Evolutionary conservation across 176 grass and related monocot species (phyloP).

Genomic region (Bothriochloa decipiens): DNA sequence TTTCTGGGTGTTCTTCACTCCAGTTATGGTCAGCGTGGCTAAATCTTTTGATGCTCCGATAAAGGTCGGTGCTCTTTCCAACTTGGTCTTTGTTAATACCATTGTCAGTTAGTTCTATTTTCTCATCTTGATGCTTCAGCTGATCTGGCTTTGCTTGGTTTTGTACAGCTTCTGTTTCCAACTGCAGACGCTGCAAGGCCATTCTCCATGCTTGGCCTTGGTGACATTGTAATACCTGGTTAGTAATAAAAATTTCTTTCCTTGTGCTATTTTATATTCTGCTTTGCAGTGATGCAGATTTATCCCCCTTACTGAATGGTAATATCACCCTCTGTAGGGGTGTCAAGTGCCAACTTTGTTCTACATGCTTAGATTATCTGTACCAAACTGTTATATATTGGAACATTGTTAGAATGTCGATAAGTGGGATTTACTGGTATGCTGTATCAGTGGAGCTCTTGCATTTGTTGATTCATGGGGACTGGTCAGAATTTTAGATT

Average conservation of each 20-base stretch:
- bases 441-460: neutral
- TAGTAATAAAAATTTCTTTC: neutral
- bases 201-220: constrained; percentile 67
- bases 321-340: neutral
- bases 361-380: neutral
- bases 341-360: neutral
- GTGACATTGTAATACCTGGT: constrained; percentile 97
- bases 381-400: neutral
- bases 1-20: constrained; percentile 98
- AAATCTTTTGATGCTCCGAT: constrained; percentile 82
- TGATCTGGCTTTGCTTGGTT: constrained; percentile 8
- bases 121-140: neutral
- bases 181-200: constrained; percentile 67
- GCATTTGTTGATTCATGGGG: neutral
- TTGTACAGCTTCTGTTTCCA: constrained; percentile 75
- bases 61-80: constrained; percentile 52
- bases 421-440: too few relatives aligned
- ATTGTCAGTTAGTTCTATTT: constrained; percentile 13
- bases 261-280: neutral
- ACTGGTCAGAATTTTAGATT: neutral
- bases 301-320: neutral
- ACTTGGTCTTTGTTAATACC: neutral
- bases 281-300: neutral
- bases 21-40: constrained; percentile 94
- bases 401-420: neutral